Percentiles rank a stretch among this genome's conserved stretches.
phyloP scores from a whole-genome alignment of 257 asterid genomes.

The Gentiana macrophylla region DNA sequence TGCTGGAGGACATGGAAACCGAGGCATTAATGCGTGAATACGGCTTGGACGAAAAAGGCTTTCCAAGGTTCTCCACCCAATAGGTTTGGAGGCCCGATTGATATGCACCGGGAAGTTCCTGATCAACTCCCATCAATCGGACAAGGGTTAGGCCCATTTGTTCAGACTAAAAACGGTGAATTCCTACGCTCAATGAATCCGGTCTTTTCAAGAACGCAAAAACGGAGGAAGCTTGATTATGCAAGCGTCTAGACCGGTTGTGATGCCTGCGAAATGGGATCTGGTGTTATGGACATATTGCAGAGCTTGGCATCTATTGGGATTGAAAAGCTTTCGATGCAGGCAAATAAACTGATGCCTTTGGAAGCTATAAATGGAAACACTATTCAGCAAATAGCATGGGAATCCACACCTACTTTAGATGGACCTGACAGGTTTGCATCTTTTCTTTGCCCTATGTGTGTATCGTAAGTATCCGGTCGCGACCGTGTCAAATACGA shows the following conservation, averaged over 20 bases:
- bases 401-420: conserved; percentile 54
- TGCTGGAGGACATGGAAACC: conserved; percentile 77
- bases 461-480: neutral
- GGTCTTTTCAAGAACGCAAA: conserved; percentile 49
- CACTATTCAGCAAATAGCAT: conserved; percentile 70
- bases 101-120: conserved; percentile 42
- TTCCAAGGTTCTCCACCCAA: conserved; percentile 64
- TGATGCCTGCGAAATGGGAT: conserved; percentile 94
- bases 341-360: conserved; percentile 89
- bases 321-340: conserved; percentile 88
- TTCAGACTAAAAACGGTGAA: conserved; percentile 78
- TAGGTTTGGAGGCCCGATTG: conserved; percentile 60
- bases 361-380: conserved; percentile 83
- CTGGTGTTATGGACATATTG: conserved; percentile 72
- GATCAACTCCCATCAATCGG: conserved; percentile 58
- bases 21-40: conserved; percentile 80
- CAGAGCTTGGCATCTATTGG: conserved; percentile 82
- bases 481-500: neutral
- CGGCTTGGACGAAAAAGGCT: conserved; percentile 62
- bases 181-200: conserved; percentile 89
- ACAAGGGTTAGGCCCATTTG: conserved; percentile 73
- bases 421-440: conserved; percentile 68
- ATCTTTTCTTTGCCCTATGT: neutral
- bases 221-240: conserved; percentile 68
- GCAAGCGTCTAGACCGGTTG: conserved; percentile 93